Evolutionary conservation across 2,329 filamentous ascomycete genomes (phyloP), one percentile per base, ranked within the genome.

Genomic region (Aspergillus jensenii): DNA sequence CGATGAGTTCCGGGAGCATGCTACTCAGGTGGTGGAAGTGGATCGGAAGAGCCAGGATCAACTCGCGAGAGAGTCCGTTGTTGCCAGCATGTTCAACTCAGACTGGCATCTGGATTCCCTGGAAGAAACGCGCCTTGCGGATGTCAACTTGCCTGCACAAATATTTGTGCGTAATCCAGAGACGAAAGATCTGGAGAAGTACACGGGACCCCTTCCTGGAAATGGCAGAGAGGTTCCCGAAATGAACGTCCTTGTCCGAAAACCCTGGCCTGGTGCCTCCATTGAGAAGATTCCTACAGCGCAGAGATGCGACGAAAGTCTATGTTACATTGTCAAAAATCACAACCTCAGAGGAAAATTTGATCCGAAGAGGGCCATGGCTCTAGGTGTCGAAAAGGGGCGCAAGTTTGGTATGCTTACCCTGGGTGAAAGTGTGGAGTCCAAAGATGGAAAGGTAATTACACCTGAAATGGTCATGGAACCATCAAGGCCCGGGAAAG

Each of bases 381-480:
- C 78, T 27, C 76, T 92, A 2, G 88, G 88, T 1, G 83, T 98
- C 0, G 75, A 77, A 19, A 82, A 79, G 52, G 87, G 85, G 2
- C 71, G 64, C 0, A 78, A 87, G 49, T 96, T 82, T 72, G 79
- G 79, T 37, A 67, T 72, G 12, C 79, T 99, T 44, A 81, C 87
- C 0, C 71, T 68, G 1, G 91, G 92, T 2, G 63, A 87, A 61
- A 86, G 74, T 48, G 86, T 95, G 1, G 76, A 79, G 53, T 86
- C 85, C 23, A 77, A 80, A 14, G 83, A 88, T 65, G 92, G 91
- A 4, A 81, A 79, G 6, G 83, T 82, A 0, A 84, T 99, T 31
- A 95, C 88, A 0, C 89, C 93, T 1, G 90, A 95, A 0, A 95
- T 96, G 88, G 92, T 98, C 1, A 70, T 99, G 52, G 91, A 84